Evolutionary conservation across 1,284 basidiomycete genomes (phyloP).

Genomic region (Melampsora americana): DNA sequence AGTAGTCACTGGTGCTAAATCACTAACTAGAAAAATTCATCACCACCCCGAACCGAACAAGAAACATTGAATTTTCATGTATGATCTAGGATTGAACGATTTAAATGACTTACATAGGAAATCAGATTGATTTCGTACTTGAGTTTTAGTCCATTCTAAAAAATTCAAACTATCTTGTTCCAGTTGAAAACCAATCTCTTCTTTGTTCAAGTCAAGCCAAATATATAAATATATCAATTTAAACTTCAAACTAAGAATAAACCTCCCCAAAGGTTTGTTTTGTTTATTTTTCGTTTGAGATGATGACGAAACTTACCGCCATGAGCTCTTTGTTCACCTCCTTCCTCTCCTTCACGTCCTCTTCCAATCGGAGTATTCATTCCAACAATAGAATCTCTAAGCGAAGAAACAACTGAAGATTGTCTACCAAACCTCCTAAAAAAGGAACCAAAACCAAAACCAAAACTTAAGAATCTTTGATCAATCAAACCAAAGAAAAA

Average conservation of each 20-base stretch:
- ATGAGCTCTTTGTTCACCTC: too few relatives aligned
- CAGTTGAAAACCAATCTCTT: neutral
- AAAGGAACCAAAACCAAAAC: neutral
- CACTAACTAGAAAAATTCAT: conserved; percentile 23
- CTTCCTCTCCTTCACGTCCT: neutral
- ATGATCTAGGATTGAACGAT: neutral
- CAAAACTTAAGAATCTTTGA: neutral
- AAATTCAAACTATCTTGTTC: conserved; percentile 35
- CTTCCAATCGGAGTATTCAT: neutral
- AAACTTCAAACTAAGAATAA: neutral
- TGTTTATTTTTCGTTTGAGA: neutral
- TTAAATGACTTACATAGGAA: conserved; percentile 23
- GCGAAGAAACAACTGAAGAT: neutral
- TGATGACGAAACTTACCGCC: neutral
- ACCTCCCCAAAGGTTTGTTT: neutral
- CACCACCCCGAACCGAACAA: too few relatives aligned
- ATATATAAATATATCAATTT: neutral
- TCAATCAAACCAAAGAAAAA: neutral
- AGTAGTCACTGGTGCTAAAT: conserved; percentile 39
- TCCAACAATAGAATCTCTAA: conserved; percentile 4
- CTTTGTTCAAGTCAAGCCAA: neutral
- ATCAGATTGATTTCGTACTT: conserved; percentile 31
- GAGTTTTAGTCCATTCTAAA: conserved; percentile 30
- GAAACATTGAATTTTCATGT: neutral
- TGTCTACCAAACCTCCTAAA: neutral